Evolutionary conservation across 768 basidiomycete genomes (phyloP).

Genomic region (Lyophyllum atratum): DNA sequence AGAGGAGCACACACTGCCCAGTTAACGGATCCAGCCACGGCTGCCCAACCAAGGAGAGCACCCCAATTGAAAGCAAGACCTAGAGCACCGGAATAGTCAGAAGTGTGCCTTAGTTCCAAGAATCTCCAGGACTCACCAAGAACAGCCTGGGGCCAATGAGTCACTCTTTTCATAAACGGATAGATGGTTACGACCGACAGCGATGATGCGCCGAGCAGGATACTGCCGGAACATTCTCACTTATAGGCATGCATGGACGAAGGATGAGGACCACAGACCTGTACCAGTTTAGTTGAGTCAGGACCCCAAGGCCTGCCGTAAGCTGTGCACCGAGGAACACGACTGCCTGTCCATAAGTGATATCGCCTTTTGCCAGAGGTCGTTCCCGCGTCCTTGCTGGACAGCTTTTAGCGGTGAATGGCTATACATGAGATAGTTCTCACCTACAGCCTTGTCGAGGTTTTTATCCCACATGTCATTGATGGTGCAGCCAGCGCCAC

Average conservation of each 20-base stretch:
- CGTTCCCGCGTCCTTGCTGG: constrained; percentile 84
- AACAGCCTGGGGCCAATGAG: constrained; percentile 95
- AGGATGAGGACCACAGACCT: constrained; percentile 56
- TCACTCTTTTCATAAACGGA: constrained; percentile 96
- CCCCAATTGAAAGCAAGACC: constrained; percentile 99
- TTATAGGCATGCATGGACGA: not conserved
- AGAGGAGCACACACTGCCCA: constrained; percentile 86
- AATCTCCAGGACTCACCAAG: constrained; percentile 59
- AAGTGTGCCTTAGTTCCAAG: not conserved
- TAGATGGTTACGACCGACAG: constrained; percentile 86
- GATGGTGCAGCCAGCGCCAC: constrained; percentile 97
- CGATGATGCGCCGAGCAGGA: constrained; percentile 89
- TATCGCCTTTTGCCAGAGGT: constrained; percentile 83
- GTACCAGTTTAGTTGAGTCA: constrained; percentile 93
- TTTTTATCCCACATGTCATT: constrained; percentile 99
- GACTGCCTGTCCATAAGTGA: constrained; percentile 74
- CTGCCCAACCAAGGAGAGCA: constrained; percentile 93
- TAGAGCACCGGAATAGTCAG: constrained; percentile 27
- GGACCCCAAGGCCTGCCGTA: constrained; percentile 76
- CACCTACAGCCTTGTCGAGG: constrained; percentile 91
- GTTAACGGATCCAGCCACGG: constrained; percentile 77
- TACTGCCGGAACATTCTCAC: constrained; percentile 46
- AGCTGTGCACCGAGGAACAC: constrained; percentile 84
- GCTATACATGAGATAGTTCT: constrained; percentile 17
- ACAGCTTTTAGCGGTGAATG: not conserved